Evolutionary conservation across 2,329 filamentous ascomycete species (phyloP).

Genomic region (Mariannaea sp.): DNA sequence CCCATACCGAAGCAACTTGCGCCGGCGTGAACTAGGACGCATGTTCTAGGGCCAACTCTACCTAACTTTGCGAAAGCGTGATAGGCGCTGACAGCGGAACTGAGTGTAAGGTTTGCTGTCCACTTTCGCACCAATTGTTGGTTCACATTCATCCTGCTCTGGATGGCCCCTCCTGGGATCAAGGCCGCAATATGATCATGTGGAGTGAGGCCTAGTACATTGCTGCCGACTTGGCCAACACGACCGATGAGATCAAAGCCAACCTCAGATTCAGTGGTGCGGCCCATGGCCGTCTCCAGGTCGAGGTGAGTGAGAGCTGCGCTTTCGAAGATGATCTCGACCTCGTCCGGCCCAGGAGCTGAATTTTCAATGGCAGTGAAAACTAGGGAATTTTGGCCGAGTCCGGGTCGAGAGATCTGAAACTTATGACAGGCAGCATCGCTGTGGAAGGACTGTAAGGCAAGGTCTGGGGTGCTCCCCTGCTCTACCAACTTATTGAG

Average conservation of each 20-base stretch:
- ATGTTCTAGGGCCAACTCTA: constrained; percentile 34
- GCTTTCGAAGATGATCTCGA: constrained; percentile 48
- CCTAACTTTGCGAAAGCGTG: constrained; percentile 47
- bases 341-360: constrained; percentile 39
- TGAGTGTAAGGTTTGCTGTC: constrained; percentile 40
- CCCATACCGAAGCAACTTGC: constrained; percentile 51
- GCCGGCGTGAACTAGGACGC: constrained; percentile 51
- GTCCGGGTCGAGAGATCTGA: constrained; percentile 33
- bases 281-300: constrained; percentile 43
- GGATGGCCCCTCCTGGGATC: constrained; percentile 42
- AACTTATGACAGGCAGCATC: constrained; percentile 30
- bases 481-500: constrained; percentile 54
- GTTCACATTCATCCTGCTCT: constrained; percentile 42
- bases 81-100: constrained; percentile 48
- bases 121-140: constrained; percentile 44
- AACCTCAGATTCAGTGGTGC: constrained; percentile 38
- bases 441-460: constrained; percentile 31
- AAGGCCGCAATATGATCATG: constrained; percentile 52
- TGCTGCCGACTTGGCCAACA: constrained; percentile 43
- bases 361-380: constrained; percentile 30
- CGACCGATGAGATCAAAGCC: constrained; percentile 50
- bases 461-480: constrained; percentile 11
- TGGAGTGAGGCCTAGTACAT: constrained; percentile 39
- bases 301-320: constrained; percentile 46
- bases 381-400: constrained; percentile 32